Percentiles rank a stretch among this genome's conserved stretches.
These are phyloP conservation scores for Globisporangium solare DNA, from an alignment of 352 stramenopile genomes.

Conservation along the genomic window DNA sequence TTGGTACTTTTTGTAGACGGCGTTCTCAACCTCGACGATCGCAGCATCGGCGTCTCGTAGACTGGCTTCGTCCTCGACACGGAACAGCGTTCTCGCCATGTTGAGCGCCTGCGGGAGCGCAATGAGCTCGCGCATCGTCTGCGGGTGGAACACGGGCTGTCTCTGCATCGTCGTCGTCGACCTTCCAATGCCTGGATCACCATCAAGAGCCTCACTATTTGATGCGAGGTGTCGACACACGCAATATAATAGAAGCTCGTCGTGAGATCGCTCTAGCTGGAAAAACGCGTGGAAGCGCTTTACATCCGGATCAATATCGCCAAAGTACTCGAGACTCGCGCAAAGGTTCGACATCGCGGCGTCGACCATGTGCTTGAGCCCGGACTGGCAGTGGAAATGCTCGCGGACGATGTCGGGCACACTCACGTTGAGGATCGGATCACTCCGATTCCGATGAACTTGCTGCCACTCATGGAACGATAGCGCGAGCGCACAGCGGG, in stretches of 20 bases:
- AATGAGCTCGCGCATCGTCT: conserved; percentile 58
- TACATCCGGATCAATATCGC: conserved; percentile 44
- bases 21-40: conserved; percentile 48
- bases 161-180: conserved; percentile 6
- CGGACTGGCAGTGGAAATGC: conserved; percentile 65
- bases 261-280: conserved; percentile 33
- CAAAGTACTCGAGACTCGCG: conserved; percentile 30
- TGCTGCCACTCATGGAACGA: conserved; percentile 42
- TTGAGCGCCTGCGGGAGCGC: conserved; percentile 32
- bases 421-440: conserved; percentile 24
- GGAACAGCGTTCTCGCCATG: conserved; percentile 45
- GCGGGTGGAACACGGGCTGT: conserved; percentile 44
- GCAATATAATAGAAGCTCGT: conserved; percentile 63
- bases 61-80: conserved; percentile 33
- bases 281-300: conserved; percentile 58
- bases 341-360: conserved; percentile 27
- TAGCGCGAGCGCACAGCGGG: conserved; percentile 37
- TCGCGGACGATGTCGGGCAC: conserved; percentile 36
- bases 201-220: not conserved
- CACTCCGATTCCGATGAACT: not conserved
- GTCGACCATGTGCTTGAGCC: conserved; percentile 53
- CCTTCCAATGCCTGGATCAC: not conserved
- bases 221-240: conserved; percentile 35
- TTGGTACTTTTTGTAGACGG: conserved; percentile 53
- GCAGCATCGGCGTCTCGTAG: conserved; percentile 31